Base-by-base conservation (phyloP, 495 filamentous ascomycete species). In the Aspergillus steynii region DNA sequence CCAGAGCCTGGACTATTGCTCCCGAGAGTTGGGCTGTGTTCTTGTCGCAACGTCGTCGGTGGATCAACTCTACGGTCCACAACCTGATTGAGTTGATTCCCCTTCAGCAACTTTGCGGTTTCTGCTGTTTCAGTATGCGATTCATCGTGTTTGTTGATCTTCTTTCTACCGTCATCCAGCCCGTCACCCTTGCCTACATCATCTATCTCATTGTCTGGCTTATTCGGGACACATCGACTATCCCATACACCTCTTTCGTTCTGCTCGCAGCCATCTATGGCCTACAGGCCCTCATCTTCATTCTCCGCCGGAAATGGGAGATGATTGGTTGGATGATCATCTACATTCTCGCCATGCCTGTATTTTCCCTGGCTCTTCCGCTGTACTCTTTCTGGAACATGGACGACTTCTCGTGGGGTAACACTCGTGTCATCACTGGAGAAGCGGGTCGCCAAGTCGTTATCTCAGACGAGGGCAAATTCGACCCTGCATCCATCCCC, bases 321-420 rank as follows among this genome's bases (percentile, higher is more conserved):
- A 96, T 97, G 91, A 88, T 99, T 62, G 95, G 93, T 15, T 99
- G 95, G 95, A 96, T 99, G 93, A 76, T 99, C 62, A 86, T 99
- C 55, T 99, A 99, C 75, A 81, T 99, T 51, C 66, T 95, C 28
- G 96, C 95, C 55, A 88, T 96, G 57, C 95, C 95, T 12, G 85
- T 99, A 63, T 98, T 96, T 83, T 86, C 91, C 31, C 90, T 96
- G 62, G 93, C 85, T 55, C 82, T 99, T 7, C 95, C 95, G 1
- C 82, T 99, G 5, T 99, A 98, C 75, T 83, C 93, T 50, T 99
- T 99, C 86, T 99, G 95, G 95, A 83, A 98, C 76, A 97, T 97
- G 95, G 95, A 99, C 73, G 95, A 99, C 80, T 99, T 99, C 85
- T 89, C 87, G 65, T 97, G 93, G 93, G 93, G 93, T 74, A 97